A percentile compares a stretch with the other conserved stretches of the same genome.
Conservation (phyloP, 352 stramenopile genomes). For the Globisporangium paddicum region DNA sequence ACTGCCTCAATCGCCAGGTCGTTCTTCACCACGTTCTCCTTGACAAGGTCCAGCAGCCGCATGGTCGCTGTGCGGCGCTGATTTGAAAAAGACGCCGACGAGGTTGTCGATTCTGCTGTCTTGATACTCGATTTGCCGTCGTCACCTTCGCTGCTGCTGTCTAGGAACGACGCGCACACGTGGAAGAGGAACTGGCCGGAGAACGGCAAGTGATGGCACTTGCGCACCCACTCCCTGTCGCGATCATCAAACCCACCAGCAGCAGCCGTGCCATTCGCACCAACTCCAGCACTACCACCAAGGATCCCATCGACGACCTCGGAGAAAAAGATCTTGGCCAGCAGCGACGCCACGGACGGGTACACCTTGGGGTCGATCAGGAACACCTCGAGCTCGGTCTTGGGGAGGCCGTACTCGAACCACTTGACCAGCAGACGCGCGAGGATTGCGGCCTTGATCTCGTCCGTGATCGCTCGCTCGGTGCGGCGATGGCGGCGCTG, state of each 20-base stretch:
- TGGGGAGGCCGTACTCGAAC: conserved; percentile 68
- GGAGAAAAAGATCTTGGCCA: conserved; percentile 76
- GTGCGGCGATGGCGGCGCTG: conserved; percentile 20
- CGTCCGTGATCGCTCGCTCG: conserved; percentile 22
- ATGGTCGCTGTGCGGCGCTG: conserved; percentile 16
- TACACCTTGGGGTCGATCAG: conserved; percentile 62
- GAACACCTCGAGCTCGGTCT: conserved; percentile 55
- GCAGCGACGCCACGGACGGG: conserved; percentile 43
- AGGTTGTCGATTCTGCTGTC: background rate
- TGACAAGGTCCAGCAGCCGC: conserved; percentile 56
- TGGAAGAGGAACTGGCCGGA: conserved; percentile 80
- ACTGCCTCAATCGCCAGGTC: conserved; percentile 49
- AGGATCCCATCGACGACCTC: conserved; percentile 56
- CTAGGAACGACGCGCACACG: conserved; percentile 58
- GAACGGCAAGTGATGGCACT: conserved; percentile 72
- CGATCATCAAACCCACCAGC: conserved; percentile 53
- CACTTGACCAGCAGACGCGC: conserved; percentile 79
- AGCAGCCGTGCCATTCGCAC: background rate
- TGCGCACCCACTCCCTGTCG: conserved; percentile 69
- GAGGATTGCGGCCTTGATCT: conserved; percentile 62
- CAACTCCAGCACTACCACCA: conserved; percentile 9
- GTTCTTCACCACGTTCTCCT: conserved; percentile 74
- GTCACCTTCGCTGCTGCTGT: conserved; percentile 15
- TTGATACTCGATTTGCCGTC: background rate
- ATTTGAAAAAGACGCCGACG: background rate